These are phyloP conservation scores for Fragaria nilgerrensis DNA, from an alignment of 306 rosid genomes.

Conservation along the genomic window DNA sequence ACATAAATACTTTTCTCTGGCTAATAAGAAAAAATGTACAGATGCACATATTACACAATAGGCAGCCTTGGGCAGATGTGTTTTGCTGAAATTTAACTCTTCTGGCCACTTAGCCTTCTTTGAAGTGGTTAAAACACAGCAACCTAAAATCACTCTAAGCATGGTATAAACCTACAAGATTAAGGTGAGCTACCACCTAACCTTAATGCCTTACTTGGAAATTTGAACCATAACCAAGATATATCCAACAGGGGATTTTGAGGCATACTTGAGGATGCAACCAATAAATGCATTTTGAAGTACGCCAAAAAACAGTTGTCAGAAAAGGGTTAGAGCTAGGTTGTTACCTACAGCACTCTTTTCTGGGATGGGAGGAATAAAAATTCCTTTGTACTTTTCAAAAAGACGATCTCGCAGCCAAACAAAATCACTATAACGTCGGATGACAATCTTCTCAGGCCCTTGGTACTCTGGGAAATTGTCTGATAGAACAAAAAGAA, in stretches of 20 bases:
- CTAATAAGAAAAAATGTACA: background rate
- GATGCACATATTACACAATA: background rate
- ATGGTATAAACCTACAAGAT: background rate
- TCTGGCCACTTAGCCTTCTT: background rate
- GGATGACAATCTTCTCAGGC: constrained; percentile 96
- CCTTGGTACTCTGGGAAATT: constrained; percentile 90
- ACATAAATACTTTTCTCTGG: background rate
- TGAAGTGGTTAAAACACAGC: background rate
- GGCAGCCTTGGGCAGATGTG: background rate
- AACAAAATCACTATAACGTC: constrained; percentile 93
- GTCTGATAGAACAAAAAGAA: constrained; percentile 55
- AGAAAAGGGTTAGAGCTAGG: constrained; percentile 5
- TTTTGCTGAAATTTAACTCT: background rate
- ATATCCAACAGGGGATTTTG: background rate
- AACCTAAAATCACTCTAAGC: background rate
- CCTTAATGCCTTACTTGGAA: background rate
- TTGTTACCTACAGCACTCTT: constrained; percentile 98
- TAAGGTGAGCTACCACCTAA: background rate
- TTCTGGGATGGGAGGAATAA: constrained; percentile 94
- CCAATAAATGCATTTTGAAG: background rate
- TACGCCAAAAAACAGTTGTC: constrained; percentile 3
- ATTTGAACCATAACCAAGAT: background rate
- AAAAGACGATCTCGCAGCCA: constrained; percentile 93
- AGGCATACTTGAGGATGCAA: background rate
- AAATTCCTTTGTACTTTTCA: constrained; percentile 91